Base-by-base conservation (phyloP, 2,329 filamentous ascomycete genomes). In the Colletotrichum chrysophilum region DNA sequence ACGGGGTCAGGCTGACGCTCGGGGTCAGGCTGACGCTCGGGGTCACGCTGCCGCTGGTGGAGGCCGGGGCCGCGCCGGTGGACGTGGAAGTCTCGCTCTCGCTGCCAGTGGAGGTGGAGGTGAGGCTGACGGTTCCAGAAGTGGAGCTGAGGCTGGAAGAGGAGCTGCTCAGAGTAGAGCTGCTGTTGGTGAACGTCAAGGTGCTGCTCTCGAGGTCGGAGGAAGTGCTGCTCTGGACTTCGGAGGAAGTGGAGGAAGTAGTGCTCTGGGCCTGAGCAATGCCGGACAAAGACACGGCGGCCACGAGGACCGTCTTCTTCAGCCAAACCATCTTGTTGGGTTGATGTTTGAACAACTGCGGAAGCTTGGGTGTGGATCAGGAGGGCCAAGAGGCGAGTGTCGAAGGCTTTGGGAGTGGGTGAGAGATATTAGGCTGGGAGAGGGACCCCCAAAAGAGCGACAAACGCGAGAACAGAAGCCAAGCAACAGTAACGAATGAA, bases 401-500 rank as follows among this genome's bases (percentile, higher is more conserved):
- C 34, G 32, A 36, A 26, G 8, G 12, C 32, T 64, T 26, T 58
- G 38, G 21, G 64, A 71, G 55, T 4, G 16, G 14, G 28, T 8
- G 34, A 30, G 43, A 30, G 28, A 18, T 68, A 62, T 36, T 73
- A 36, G 24, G 48, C 16, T 7, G 61, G 62, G 26, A 60, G 26
- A 48, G 58, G 28, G 13, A 64, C n/a, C 55, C 68, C 38, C 30
- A 21, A 68, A 56, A 36, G 64, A 73, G 36, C 34, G 70, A 66
- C 43, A 34, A 66, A 66, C 64, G 38, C 70, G 43, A 52, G 21
- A 61, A 68, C 61, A 55, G 68, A 60, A 68, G 24, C 21, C 36
- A 73, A 67, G 64, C 62, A 62, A 62, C 62, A 62, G 30, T 66
- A 73, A 73, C 70, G 70, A 73, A 43, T 73, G 70, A 68, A 66